These are phyloP conservation scores for Diaporthe citrichinensis DNA, from an alignment of 2,329 filamentous ascomycete genomes.

Conservation along the genomic window DNA sequence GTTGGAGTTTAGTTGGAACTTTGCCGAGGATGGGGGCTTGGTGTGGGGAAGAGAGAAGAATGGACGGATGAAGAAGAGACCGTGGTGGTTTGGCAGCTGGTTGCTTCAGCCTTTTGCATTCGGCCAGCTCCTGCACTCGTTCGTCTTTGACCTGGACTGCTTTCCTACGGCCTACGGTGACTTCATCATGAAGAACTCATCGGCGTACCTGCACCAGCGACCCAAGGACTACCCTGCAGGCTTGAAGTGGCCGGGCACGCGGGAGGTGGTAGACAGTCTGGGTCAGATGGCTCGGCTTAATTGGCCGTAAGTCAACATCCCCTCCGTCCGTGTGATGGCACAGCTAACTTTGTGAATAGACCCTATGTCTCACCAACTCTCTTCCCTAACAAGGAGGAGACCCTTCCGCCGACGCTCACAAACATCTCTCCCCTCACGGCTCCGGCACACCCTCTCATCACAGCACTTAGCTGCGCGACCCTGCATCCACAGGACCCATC, in stretches of 20 bases:
- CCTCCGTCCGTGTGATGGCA: conserved; percentile 4
- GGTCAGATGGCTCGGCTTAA: conserved; percentile 84
- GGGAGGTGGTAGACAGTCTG: conserved; percentile 84
- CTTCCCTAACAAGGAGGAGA: conserved; percentile 78
- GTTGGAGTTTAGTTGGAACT: conserved; percentile 89
- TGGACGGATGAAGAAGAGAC: conserved; percentile 70
- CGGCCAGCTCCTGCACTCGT: conserved; percentile 82
- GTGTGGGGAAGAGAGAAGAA: conserved; percentile 72
- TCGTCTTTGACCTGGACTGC: conserved; percentile 83
- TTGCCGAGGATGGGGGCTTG: conserved; percentile 80
- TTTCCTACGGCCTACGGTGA: conserved; percentile 68
- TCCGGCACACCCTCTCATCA: conserved; percentile 88
- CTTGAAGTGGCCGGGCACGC: conserved; percentile 80
- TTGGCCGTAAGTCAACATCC: conserved; percentile 80
- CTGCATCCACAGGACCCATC: conserved; percentile 91
- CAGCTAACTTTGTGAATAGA: conserved; percentile 56
- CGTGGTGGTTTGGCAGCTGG: conserved; percentile 90
- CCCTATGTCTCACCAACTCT: conserved; percentile 88
- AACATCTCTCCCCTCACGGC: conserved; percentile 83
- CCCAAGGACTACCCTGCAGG: conserved; percentile 77
- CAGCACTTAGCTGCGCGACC: conserved; percentile 87
- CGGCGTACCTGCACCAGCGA: conserved; percentile 82
- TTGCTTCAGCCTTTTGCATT: conserved; percentile 82
- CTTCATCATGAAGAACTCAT: conserved; percentile 78
- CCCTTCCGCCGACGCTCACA: conserved; percentile 75